Base-by-base conservation (phyloP, 805 yeast genomes). In the Nakazawaea wickerhamii region DNA sequence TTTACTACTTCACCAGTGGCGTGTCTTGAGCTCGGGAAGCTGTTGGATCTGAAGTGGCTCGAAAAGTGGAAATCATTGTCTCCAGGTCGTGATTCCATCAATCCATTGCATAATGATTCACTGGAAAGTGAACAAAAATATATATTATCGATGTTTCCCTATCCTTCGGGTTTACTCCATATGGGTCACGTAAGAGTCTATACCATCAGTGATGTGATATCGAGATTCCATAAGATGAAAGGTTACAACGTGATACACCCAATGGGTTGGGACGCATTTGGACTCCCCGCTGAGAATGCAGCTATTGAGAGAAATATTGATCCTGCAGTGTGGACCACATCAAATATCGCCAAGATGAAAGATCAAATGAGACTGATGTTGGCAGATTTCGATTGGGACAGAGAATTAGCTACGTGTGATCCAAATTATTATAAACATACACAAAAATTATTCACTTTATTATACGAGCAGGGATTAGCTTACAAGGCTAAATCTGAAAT, bases 231-330 rank as follows among this genome's bases (percentile, higher is more conserved):
- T 50, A 68, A 93, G 49, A 72, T 86, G 63, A 75, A 73, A 39
- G 96, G 96, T 1, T 74, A 71, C 51, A 65, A 79, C 30, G 96
- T 91, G 11, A 69, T 91, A 2, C 96, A 93, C 57, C 97, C 98
- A 0, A 90, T 93, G 95, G 99, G 99, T 0, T 93, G 97, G 97
- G 99, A 93, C 67, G 95, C 98, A 0, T 93, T 93, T 70, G 99
- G 99, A 1, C 68, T 93, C 21, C 99, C 99, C 0, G 99, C 99
- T 1, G 99, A 93, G 59, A 93, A 93, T 60, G 99, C 99, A 0
- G 99, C 99, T 0, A 81, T 88, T 23, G 96, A 90, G 59, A 65
- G 95, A 48, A 78, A 79, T 1, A 70, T 87, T 10, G 78, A 77
- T 48, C 97, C 99, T 0, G 75, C 77, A 0, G 71, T 61, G 1